These are phyloP conservation scores for Solanum lycopersicoides DNA, from an alignment of 257 asterid species.

Conservation along the genomic window DNA sequence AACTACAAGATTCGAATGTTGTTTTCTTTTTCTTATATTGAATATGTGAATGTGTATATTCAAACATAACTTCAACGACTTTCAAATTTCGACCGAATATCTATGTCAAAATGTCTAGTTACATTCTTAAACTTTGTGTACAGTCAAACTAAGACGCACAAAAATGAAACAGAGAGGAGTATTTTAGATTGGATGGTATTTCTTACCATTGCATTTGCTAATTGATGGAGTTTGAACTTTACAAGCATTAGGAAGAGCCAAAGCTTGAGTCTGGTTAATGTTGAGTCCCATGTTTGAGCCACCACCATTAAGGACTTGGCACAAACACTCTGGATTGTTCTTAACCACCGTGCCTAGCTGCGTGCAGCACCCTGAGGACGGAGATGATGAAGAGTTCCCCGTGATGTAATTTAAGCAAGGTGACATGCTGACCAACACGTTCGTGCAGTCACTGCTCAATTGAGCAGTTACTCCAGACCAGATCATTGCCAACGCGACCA, in stretches of 20 bases:
- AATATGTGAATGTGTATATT: not conserved
- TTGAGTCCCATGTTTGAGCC: not conserved
- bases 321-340: not conserved
- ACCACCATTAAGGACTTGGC: not conserved
- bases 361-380: not conserved
- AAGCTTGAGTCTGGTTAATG: not conserved
- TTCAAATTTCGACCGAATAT: not conserved
- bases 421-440: not conserved
- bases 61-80: not conserved
- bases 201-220: not conserved
- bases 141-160: not conserved
- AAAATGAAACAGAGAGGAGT: not conserved
- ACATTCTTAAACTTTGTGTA: not conserved
- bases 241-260: not conserved
- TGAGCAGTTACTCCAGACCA: not conserved
- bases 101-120: not conserved
- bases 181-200: not conserved
- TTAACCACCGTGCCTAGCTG: not conserved
- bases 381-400: not conserved
- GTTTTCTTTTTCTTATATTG: not conserved
- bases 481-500: not conserved
- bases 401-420: not conserved
- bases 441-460: not conserved
- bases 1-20: not conserved
- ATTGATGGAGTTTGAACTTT: not conserved